Evolutionary conservation across 2,329 filamentous ascomycete species (phyloP).

Genomic region (Fusarium sp.): DNA sequence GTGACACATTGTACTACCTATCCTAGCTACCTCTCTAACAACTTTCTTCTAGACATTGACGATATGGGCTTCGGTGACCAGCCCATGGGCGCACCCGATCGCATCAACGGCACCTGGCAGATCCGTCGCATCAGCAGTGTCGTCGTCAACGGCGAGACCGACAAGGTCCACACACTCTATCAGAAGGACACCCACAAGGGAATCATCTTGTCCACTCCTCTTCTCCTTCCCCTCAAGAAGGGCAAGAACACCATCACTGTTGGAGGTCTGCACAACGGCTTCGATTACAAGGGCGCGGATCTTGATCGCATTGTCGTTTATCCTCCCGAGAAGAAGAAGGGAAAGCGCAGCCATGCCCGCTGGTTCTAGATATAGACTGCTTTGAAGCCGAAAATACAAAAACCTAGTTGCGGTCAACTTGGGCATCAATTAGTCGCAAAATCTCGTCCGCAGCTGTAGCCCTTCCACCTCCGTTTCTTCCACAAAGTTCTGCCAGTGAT

Average conservation of each 20-base stretch:
- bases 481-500: not conserved
- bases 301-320: constrained; percentile 71
- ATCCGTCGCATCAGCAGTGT: constrained; percentile 70
- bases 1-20: not conserved
- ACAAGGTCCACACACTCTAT: constrained; percentile 60
- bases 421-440: not conserved
- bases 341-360: constrained; percentile 11
- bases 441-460: not conserved
- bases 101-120: constrained; percentile 70
- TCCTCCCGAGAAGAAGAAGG: constrained; percentile 58
- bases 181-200: constrained; percentile 68
- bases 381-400: not conserved
- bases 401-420: not conserved
- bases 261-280: constrained; percentile 67
- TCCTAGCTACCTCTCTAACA: not conserved
- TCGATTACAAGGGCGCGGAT: constrained; percentile 68
- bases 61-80: constrained; percentile 71
- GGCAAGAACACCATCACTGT: constrained; percentile 68
- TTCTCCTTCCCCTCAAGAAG: constrained; percentile 64
- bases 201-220: constrained; percentile 67
- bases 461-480: not conserved
- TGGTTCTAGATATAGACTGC: not conserved
- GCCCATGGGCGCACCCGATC: constrained; percentile 67
- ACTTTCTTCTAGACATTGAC: constrained; percentile 56
- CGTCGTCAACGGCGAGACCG: constrained; percentile 62